phyloP scores from a whole-genome alignment of 2,329 filamentous ascomycete genomes.

The Alternaria postmessia region DNA sequence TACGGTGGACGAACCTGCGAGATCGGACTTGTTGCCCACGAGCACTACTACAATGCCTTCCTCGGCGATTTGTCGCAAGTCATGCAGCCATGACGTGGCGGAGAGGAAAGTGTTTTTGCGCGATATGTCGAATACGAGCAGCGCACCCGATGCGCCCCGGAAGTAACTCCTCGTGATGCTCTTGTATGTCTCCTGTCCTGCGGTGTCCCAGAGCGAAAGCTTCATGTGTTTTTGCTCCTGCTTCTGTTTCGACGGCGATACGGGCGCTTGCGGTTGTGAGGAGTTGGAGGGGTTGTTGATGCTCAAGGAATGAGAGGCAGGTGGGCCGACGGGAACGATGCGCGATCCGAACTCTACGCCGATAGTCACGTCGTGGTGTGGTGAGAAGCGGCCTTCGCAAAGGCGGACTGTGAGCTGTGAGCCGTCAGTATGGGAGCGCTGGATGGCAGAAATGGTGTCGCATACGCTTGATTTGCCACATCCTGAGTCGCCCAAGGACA shows the following conservation, averaged over 20 bases:
- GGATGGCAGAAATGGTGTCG: neutral
- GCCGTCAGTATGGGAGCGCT: conserved; percentile 19
- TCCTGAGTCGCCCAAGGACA: conserved; percentile 95
- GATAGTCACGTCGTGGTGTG: conserved; percentile 96
- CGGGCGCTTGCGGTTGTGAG: conserved; percentile 23
- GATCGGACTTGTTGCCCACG: conserved; percentile 93
- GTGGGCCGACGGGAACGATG: conserved; percentile 89
- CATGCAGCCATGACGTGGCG: conserved; percentile 91
- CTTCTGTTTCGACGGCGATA: conserved; percentile 40
- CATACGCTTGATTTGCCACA: conserved; percentile 85
- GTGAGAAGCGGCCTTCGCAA: conserved; percentile 93
- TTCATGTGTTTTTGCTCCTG: conserved; percentile 81
- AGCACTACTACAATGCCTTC: conserved; percentile 93
- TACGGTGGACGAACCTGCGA: conserved; percentile 63
- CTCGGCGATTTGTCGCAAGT: conserved; percentile 93
- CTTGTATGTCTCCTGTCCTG: conserved; percentile 97
- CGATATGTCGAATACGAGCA: conserved; percentile 95
- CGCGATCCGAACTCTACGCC: conserved; percentile 95
- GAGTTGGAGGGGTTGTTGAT: conserved; percentile 59
- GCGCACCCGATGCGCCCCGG: conserved; percentile 76
- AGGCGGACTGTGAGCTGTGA: conserved; percentile 84
- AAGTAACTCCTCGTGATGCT: conserved; percentile 95
- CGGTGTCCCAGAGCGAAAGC: conserved; percentile 92
- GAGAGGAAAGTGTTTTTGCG: conserved; percentile 84
- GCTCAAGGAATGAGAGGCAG: conserved; percentile 68